Base-by-base conservation (phyloP, 371 early-diverging fungal species). In the Apophysomyces sp. region DNA sequence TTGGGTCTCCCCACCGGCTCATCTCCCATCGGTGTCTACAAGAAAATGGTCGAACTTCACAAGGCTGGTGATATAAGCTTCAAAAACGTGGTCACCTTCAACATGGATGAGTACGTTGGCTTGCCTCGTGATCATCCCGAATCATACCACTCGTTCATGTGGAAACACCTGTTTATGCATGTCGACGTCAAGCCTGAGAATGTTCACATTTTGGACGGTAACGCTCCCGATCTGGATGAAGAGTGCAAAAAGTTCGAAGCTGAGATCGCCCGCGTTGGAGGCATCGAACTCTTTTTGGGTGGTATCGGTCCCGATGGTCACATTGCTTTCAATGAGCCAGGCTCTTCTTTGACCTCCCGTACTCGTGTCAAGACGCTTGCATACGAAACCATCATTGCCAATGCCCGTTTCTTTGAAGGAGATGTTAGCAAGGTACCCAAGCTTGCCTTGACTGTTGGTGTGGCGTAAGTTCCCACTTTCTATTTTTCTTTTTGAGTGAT, bases 281-380 rank as follows among this genome's bases (percentile, higher is more conserved):
- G 92, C 21, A 89, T 91, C 55, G 92, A 89, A 68, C 81, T 89
- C 52, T 88, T 89, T 69, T 65, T 89, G 55, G 89, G 89, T 44
- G 89, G 89, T 49, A 92, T 92, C 56, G 93, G 94, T 18, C 92
- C 93, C 8, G 93, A 93, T 74, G 94, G 94, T 51, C 94, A 93
- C 62, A 92, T 93, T 70, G 93, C 93, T 31, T 93, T 93, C 71
- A 93, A 93, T 65, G 94, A 92, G 64, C 94, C 94, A 11, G 94
- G 94, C 13, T 91, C 91, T 36, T 92, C 92, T n/a, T 78, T 92
- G 52, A 86, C 84, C 52, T 92, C 92, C 6, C 83, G 90, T 26
- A 93, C 94, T 7, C 85, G 94, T 54, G 91, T 90, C 72, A 92
- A 93, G 82, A 93, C 94, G 16, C 77, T 93, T 29, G 92, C 93